Conservation (phyloP, 768 basidiomycete species). For the Calocybe cyanea region DNA sequence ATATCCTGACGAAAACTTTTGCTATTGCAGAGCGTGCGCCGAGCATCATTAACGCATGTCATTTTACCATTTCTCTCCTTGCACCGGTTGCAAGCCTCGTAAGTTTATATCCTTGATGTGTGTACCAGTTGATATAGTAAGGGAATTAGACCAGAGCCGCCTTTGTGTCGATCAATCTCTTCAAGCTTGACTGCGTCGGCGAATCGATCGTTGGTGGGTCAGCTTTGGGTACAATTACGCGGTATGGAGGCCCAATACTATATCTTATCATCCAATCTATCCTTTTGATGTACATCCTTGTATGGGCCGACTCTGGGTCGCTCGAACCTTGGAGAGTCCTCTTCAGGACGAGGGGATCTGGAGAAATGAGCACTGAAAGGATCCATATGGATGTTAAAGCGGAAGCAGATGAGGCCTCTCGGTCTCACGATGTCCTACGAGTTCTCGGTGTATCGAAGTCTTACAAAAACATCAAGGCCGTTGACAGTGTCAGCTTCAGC, state of each 20-base stretch:
- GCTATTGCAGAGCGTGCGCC: neutral
- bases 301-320: constrained; percentile 69
- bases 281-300: constrained; percentile 35
- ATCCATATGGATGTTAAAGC: constrained; percentile 43
- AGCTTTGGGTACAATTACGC: constrained; percentile 38
- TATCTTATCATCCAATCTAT: constrained; percentile 49
- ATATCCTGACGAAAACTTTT: neutral
- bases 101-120: neutral
- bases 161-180: constrained; percentile 60
- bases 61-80: constrained; percentile 1
- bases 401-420: constrained; percentile 30
- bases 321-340: constrained; percentile 34
- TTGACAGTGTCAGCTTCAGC: constrained; percentile 70
- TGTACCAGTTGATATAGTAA: neutral
- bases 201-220: constrained; percentile 30
- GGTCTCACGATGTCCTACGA: no score
- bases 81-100: constrained; percentile 4
- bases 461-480: constrained; percentile 39
- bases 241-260: constrained; percentile 59
- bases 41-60: neutral
- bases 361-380: neutral
- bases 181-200: constrained; percentile 55
- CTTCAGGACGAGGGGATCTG: neutral
- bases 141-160: constrained; percentile 16
- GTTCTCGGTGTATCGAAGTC: no score